Evolutionary conservation across 768 basidiomycete genomes (phyloP).

Genomic region (Collybiopsis confluens): DNA sequence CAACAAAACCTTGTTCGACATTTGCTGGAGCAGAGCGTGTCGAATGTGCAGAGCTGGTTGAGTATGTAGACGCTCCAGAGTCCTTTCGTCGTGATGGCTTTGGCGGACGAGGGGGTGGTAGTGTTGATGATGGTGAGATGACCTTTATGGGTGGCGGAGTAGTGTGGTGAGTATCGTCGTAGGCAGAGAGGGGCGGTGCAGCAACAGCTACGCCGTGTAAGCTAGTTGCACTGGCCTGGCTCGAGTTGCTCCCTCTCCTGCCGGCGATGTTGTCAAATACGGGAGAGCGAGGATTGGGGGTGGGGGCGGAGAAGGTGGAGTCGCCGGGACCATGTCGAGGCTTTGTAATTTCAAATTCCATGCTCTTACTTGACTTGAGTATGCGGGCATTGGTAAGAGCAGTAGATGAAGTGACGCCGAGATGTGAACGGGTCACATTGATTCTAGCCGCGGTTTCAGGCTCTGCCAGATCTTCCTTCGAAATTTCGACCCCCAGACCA

Average conservation of each 20-base stretch:
- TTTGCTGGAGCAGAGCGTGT: too few relatives aligned
- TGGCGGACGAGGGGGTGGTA: too few relatives aligned
- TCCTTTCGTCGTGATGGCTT: too few relatives aligned
- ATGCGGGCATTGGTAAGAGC: constrained; percentile 23
- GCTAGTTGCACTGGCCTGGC: too few relatives aligned
- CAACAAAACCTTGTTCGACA: too few relatives aligned
- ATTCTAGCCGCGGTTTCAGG: constrained; percentile 2
- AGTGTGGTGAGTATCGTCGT: too few relatives aligned
- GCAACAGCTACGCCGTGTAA: too few relatives aligned
- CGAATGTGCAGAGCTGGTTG: too few relatives aligned
- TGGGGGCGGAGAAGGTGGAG: constrained; percentile 11
- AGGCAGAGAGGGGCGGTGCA: too few relatives aligned
- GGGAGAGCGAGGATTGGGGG: constrained; percentile 24
- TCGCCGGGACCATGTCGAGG: neutral
- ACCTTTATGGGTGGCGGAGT: too few relatives aligned
- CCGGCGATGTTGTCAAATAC: constrained; percentile 24
- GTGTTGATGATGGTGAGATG: too few relatives aligned
- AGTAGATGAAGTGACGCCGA: constrained; percentile 15
- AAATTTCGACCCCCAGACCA: constrained; percentile 57
- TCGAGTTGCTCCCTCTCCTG: constrained; percentile 24
- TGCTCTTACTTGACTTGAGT: constrained; percentile 63
- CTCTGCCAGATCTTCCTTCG: neutral
- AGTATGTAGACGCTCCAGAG: too few relatives aligned
- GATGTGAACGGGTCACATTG: constrained; percentile 14
- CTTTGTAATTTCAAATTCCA: constrained; percentile 46